A percentile compares a stretch with the other conserved stretches of the same genome.
phyloP scores from a whole-genome alignment of 805 yeast species.

The Suhomyces sp. region DNA sequence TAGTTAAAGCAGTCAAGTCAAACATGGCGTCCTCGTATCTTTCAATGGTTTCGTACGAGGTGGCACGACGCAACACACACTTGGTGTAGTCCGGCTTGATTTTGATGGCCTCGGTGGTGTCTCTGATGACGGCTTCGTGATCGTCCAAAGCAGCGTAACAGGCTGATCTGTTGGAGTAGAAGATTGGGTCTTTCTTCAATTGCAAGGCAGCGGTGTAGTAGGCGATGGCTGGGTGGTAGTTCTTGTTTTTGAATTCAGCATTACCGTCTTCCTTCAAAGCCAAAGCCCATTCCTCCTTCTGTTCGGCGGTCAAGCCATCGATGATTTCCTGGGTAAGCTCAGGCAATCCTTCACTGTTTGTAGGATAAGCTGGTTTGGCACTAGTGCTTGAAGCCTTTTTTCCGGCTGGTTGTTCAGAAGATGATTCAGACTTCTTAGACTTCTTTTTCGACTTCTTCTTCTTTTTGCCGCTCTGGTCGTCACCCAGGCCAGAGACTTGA shows the following conservation, averaged over 20 bases:
- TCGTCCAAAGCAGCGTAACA: slow-evolving; percentile 82
- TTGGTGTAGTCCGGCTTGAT: slow-evolving; percentile 88
- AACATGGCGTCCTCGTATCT: slow-evolving; percentile 80
- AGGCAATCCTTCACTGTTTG: slow-evolving; percentile 56
- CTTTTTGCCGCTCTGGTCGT: slow-evolving; percentile 19
- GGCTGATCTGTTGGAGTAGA: slow-evolving; percentile 94
- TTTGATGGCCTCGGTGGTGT: slow-evolving; percentile 80
- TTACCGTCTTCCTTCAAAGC: slow-evolving; percentile 91
- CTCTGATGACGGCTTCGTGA: slow-evolving; percentile 80
- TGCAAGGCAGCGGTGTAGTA: slow-evolving; percentile 76
- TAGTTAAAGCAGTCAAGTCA: slow-evolving; percentile 85
- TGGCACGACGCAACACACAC: slow-evolving; percentile 90
- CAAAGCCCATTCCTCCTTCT: slow-evolving; percentile 63
- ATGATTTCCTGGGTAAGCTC: slow-evolving; percentile 47
- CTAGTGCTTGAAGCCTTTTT: background rate
- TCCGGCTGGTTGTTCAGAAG: background rate
- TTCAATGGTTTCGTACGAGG: slow-evolving; percentile 81
- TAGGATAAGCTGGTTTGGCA: slow-evolving; percentile 44
- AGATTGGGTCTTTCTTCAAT: slow-evolving; percentile 80
- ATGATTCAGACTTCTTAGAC: slow-evolving; percentile 17
- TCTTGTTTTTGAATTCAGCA: slow-evolving; percentile 64
- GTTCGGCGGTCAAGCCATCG: slow-evolving; percentile 43
- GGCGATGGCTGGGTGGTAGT: slow-evolving; percentile 71
- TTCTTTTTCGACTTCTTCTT: slow-evolving; percentile 50
- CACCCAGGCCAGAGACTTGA: slow-evolving; percentile 15